These are phyloP conservation scores for Huntiella savannae DNA, from an alignment of 2,329 filamentous ascomycete genomes.

Conservation along the genomic window DNA sequence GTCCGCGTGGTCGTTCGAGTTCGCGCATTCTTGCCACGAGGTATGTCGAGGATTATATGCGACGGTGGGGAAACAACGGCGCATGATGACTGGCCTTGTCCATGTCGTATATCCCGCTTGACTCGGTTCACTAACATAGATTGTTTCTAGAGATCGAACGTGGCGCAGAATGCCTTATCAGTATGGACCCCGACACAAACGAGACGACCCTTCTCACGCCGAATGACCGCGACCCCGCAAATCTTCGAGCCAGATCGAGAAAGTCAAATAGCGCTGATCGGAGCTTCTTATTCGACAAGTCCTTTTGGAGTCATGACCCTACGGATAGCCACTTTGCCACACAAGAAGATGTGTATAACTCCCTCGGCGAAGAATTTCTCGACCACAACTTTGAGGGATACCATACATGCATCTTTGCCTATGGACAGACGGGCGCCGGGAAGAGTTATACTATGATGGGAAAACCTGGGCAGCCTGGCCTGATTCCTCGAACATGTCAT, in stretches of 20 bases:
- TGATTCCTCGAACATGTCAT: constrained; percentile 89
- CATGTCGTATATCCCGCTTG: not conserved
- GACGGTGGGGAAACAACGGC: too few species aligned
- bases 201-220: constrained; percentile 65
- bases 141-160: constrained; percentile 53
- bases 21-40: constrained; percentile 58
- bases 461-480: constrained; percentile 59
- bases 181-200: constrained; percentile 79
- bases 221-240: constrained; percentile 31
- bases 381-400: constrained; percentile 99
- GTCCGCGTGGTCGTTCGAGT: constrained; percentile 70
- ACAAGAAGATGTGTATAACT: constrained; percentile 87
- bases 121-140: not conserved
- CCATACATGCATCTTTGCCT: constrained; percentile 97
- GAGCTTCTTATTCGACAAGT: constrained; percentile 88
- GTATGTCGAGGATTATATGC: constrained; percentile 25
- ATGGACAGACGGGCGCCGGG: constrained; percentile 90
- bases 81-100: not conserved
- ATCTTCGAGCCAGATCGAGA: constrained; percentile 42
- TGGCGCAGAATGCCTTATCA: constrained; percentile 65
- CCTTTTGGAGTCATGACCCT: constrained; percentile 85
- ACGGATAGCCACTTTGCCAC: constrained; percentile 70
- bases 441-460: constrained; percentile 99
- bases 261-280: constrained; percentile 64
- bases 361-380: constrained; percentile 85